Base-by-base conservation (phyloP, 2,329 filamentous ascomycete genomes). In the Hortaea werneckii region DNA sequence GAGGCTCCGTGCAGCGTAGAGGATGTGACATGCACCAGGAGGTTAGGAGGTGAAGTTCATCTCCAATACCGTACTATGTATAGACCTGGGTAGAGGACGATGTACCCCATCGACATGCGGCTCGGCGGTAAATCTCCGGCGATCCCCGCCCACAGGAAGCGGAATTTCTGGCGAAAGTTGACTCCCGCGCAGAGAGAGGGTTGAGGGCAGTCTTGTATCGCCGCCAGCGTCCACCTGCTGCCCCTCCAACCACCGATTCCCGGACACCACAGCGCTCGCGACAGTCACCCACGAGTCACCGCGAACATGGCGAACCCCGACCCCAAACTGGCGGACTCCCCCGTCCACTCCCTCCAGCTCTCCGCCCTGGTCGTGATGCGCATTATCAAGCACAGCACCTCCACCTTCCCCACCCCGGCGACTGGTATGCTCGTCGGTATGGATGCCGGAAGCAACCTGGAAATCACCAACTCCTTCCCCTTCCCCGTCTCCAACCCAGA, bases 361-460 rank as follows among this genome's bases (percentile, higher is more conserved):
- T 89, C 95, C 76, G 87, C 90, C 63, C 76, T 96, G 76, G 90
- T 94, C 62, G 86, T 94, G 58, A 90, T 95, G 85, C 95, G 95
- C 76, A 89, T 96, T 67, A 89, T 94, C 70, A 95, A 94, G 73
- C 89, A 95, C 75, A 87, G 86, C 73, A 84, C 87, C 47, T 79
- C 85, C 60, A 78, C 79, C 45, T 95, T 95, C 72, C 90, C 90
- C 41, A 90, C 87, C 43, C 82, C 82, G 46, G 87, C 88, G 47
- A 95, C 89, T 46, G 90, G 90, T 52, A 87, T 85, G 52, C 79
- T 95, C 51, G 88, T 95, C 50, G 92, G 92, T 59, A 89, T 96
- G 86, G 90, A 96, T 68, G 79, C 79, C 60, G 80, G 84, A 55
- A 79, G 80, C 54, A 76, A 82, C 49, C 79, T 96, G 52, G 83